Evolutionary conservation across 306 rosid genomes (phyloP).

Genomic region (Fragaria iinumae): DNA sequence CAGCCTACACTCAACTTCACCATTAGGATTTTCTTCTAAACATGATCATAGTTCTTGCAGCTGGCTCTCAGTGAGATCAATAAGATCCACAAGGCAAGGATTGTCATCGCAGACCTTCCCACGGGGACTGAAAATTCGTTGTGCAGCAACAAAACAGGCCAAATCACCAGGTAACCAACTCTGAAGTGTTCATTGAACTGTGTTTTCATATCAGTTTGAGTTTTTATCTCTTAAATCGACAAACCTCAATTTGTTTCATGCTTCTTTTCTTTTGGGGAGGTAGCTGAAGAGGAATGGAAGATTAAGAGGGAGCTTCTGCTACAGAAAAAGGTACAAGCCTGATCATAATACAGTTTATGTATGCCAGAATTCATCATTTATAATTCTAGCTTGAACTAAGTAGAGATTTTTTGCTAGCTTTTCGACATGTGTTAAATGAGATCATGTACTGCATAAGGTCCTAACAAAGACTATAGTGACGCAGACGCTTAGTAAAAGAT

Average conservation of each 20-base stretch:
- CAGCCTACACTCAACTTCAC: constrained; percentile 46
- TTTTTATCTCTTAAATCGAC: not conserved
- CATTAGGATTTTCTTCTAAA: constrained; percentile 43
- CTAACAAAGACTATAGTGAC: not conserved
- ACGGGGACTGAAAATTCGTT: constrained; percentile 50
- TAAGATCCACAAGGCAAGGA: constrained; percentile 36
- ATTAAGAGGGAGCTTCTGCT: constrained; percentile 64
- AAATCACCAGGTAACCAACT: constrained; percentile 73
- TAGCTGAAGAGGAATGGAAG: constrained; percentile 99
- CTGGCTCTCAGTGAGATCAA: constrained; percentile 39
- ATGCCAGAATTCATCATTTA: not conserved
- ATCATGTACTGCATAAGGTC: not conserved
- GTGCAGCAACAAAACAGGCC: constrained; percentile 81
- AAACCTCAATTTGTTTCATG: constrained; percentile 23
- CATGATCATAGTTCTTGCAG: constrained; percentile 39
- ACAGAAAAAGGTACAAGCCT: constrained; percentile 56
- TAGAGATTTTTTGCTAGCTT: not conserved
- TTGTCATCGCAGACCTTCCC: constrained; percentile 30
- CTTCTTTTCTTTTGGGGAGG: constrained; percentile 37
- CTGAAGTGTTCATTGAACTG: constrained; percentile 12
- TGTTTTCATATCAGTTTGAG: not conserved
- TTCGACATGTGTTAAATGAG: not conserved
- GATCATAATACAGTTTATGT: not conserved
- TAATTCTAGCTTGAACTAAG: not conserved
- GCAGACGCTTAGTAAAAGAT: not conserved